phyloP scores from a whole-genome alignment of 1,284 basidiomycete species.

The Austroboletus niveus region DNA sequence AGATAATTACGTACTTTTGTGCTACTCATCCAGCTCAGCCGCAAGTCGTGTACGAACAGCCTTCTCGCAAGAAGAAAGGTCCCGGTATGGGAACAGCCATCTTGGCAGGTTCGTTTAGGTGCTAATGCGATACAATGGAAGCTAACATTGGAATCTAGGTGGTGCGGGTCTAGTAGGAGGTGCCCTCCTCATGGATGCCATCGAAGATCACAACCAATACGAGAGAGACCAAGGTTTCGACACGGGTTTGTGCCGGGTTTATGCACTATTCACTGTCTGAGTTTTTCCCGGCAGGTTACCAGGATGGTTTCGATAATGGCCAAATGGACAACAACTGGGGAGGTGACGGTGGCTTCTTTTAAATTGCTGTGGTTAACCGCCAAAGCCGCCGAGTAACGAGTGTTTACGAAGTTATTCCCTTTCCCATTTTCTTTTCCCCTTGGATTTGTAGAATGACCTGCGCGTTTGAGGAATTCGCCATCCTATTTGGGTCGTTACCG shows the following conservation, averaged over 20 bases:
- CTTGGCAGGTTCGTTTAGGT: constrained; percentile 28
- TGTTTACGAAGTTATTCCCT: not conserved
- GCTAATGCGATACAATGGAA: not conserved
- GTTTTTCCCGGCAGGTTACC: constrained; percentile 16
- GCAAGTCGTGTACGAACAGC: constrained; percentile 13
- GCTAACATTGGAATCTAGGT: constrained; percentile 34
- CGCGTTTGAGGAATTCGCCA: constrained; percentile 1
- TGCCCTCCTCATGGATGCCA: constrained; percentile 47
- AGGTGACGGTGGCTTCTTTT: constrained; percentile 12
- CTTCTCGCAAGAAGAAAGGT: constrained; percentile 17
- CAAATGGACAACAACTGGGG: not conserved
- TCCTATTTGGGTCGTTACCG: not conserved
- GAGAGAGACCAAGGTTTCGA: constrained; percentile 39
- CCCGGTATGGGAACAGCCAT: constrained; percentile 27
- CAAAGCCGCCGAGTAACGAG: not conserved
- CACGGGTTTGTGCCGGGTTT: constrained; percentile 30
- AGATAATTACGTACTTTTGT: constrained; percentile 7
- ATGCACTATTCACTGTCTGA: constrained; percentile 8
- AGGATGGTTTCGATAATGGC: constrained; percentile 17
- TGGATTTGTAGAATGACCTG: constrained; percentile 19
- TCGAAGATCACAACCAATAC: constrained; percentile 44
- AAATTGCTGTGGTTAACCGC: not conserved
- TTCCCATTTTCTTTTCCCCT: not conserved
- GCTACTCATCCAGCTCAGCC: constrained; percentile 4
- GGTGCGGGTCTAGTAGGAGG: constrained; percentile 62